Evolutionary conservation across 768 basidiomycete species (phyloP).

Genomic region (Mycena polygramma): DNA sequence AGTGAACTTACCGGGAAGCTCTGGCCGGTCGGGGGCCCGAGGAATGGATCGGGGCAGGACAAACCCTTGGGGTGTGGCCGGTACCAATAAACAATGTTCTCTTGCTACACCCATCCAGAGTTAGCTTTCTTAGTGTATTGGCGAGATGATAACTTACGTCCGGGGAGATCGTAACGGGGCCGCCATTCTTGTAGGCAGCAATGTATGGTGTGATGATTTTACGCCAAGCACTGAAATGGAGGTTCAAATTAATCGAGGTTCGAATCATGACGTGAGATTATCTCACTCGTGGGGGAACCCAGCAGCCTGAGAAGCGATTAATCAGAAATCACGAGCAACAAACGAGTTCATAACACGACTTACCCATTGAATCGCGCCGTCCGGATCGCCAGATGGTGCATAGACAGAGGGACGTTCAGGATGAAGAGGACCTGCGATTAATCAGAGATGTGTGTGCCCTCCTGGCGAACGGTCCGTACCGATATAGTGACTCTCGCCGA

Average conservation of each 20-base stretch:
- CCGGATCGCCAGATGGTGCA: conserved; percentile 2
- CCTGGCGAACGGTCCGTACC: not conserved
- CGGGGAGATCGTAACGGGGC: too few species aligned
- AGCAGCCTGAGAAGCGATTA: too few species aligned
- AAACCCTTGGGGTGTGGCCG: conserved; percentile 6
- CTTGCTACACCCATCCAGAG: not conserved
- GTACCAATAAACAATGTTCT: conserved; percentile 7
- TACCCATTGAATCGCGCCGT: conserved; percentile 6
- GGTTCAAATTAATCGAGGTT: too few species aligned
- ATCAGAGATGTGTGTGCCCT: not conserved
- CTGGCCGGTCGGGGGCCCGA: not conserved
- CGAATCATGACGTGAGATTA: too few species aligned
- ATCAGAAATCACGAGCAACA: too few species aligned
- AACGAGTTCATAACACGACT: not conserved
- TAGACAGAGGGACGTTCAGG: conserved; percentile 7
- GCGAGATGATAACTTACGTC: too few species aligned
- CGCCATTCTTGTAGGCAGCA: too few species aligned
- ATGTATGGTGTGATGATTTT: too few species aligned
- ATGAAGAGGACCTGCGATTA: not conserved
- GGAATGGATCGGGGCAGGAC: not conserved
- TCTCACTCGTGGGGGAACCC: too few species aligned
- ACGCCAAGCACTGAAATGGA: too few species aligned
- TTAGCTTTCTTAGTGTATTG: too few species aligned
- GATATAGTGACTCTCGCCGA: conserved; percentile 11
- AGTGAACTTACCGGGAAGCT: conserved; percentile 2